phyloP scores from a whole-genome alignment of 2,329 filamentous ascomycete genomes.

The Hypoxylon sp. region DNA sequence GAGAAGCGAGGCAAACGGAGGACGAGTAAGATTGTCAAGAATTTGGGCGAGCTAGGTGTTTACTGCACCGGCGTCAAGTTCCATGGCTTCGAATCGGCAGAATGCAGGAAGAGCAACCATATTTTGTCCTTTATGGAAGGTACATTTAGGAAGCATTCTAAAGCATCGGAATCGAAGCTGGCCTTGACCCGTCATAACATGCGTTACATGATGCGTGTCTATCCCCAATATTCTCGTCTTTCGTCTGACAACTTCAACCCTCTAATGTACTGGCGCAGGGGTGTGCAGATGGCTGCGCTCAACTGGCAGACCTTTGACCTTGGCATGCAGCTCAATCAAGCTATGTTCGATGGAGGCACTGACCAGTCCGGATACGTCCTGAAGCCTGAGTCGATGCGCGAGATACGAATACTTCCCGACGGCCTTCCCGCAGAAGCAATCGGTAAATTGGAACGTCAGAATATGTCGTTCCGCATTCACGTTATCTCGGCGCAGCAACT shows the following conservation, averaged over 20 bases:
- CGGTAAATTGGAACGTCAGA: constrained; percentile 81
- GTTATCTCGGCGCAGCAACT: constrained; percentile 96
- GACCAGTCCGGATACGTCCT: constrained; percentile 93
- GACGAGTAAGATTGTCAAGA: constrained; percentile 87
- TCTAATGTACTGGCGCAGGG: constrained; percentile 91
- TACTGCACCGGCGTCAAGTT: constrained; percentile 84
- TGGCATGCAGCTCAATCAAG: constrained; percentile 95
- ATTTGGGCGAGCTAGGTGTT: constrained; percentile 88
- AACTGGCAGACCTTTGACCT: constrained; percentile 99
- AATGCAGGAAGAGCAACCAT: constrained; percentile 91
- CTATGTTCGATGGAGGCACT: constrained; percentile 93
- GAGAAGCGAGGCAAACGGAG: constrained; percentile 71
- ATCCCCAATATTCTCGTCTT: constrained; percentile 85
- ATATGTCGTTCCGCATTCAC: constrained; percentile 87
- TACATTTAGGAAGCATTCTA: constrained; percentile 85
- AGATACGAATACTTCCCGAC: constrained; percentile 73
- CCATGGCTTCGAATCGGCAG: constrained; percentile 80
- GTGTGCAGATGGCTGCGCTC: constrained; percentile 96
- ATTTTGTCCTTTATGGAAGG: constrained; percentile 95
- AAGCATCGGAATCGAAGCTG: constrained; percentile 80
- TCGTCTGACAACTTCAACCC: constrained; percentile 96
- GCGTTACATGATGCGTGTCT: constrained; percentile 92
- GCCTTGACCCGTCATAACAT: constrained; percentile 91
- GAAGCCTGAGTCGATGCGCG: constrained; percentile 88
- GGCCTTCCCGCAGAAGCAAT: constrained; percentile 66